These are phyloP conservation scores for Fusarium sp. DNA, from an alignment of 2,329 filamentous ascomycete genomes.

Conservation along the genomic window DNA sequence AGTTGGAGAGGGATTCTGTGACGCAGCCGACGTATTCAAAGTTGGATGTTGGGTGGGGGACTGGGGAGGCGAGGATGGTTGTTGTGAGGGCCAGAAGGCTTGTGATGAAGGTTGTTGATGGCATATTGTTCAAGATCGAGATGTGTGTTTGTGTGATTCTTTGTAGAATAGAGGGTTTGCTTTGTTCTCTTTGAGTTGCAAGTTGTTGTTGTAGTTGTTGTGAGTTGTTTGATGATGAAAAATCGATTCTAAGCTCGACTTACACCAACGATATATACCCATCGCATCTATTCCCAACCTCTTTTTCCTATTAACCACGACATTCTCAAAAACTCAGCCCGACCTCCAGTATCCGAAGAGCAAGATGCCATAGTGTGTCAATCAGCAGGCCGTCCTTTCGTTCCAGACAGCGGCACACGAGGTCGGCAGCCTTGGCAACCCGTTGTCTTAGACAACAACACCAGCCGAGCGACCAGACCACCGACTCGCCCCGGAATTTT, in stretches of 20 bases:
- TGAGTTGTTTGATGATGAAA: constrained; percentile 1
- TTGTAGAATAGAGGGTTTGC: not conserved
- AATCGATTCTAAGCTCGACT: not conserved
- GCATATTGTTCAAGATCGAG: constrained; percentile 3
- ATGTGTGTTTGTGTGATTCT: not conserved
- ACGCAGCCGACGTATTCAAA: constrained; percentile 49
- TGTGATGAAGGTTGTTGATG: constrained; percentile 19
- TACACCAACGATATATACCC: not conserved
- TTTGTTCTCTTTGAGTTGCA: not conserved
- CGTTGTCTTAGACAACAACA: constrained; percentile 21
- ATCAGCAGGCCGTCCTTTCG: not conserved
- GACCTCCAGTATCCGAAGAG: not conserved
- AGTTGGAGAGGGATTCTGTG: constrained; percentile 28
- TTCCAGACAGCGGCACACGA: constrained; percentile 29
- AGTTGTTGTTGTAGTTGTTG: not conserved
- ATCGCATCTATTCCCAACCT: not conserved
- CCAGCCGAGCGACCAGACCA: not conserved
- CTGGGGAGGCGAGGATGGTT: constrained; percentile 26
- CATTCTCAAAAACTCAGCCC: not conserved
- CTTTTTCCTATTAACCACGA: not conserved
- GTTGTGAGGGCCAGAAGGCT: constrained; percentile 42
- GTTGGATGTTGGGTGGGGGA: constrained; percentile 20
- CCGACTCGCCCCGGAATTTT: not conserved
- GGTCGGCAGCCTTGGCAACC: not conserved
- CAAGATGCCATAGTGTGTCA: not conserved